Evolutionary conservation across 2,329 filamentous ascomycete species (phyloP).

Genomic region (Phialophora expanda): DNA sequence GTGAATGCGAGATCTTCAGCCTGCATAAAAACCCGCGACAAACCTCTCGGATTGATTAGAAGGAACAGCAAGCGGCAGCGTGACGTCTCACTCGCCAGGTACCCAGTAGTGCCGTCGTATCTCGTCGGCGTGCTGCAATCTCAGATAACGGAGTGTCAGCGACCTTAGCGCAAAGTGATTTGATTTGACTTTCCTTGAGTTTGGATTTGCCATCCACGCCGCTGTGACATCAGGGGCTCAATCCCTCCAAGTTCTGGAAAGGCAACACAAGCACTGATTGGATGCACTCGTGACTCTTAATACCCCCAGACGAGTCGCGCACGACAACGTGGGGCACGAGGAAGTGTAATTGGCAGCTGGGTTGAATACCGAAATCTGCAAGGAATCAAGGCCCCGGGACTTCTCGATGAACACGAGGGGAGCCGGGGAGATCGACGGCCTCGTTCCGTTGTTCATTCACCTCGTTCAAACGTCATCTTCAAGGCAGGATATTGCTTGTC

Average conservation of each 20-base stretch:
- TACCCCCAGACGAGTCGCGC: background rate
- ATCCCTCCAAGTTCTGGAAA: background rate
- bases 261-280: background rate
- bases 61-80: background rate
- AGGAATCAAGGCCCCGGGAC: background rate
- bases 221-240: slow-evolving; percentile 1
- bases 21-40: background rate
- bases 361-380: background rate
- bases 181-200: background rate
- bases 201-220: background rate
- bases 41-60: background rate
- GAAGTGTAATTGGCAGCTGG: background rate
- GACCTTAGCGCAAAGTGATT: background rate
- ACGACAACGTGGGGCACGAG: background rate
- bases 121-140: slow-evolving; percentile 10
- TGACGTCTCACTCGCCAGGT: background rate
- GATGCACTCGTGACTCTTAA: background rate
- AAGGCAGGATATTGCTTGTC: background rate
- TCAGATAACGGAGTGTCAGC: slow-evolving; percentile 2
- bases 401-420: background rate
- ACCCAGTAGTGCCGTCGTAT: background rate
- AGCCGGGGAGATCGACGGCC: background rate
- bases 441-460: background rate
- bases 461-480: background rate
- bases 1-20: background rate